Evolutionary conservation across 176 grass and related monocot genomes (phyloP), one percentile per base, ranked within the genome.

Genomic region (Pontederia paniculata): DNA sequence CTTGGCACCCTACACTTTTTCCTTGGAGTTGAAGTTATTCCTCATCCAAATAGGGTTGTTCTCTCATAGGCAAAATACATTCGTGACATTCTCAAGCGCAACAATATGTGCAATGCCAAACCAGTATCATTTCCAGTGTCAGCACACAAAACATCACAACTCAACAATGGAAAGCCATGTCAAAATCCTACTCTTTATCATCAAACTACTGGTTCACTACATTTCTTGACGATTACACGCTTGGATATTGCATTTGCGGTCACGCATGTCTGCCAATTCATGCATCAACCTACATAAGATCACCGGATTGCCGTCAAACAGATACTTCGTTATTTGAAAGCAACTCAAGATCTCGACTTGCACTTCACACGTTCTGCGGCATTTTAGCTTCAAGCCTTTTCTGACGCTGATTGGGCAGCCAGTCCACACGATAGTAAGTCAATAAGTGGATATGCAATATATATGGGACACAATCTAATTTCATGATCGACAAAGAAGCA

Each of bases 321-420:
- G 2, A 61, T 73, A 0, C 15, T 73, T 0, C 2, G 68, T 0
- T 73, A 62, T n/a, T 8, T 73, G 0, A 1, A 9, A 3, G 57
- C 25, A 0, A 73, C 70, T 25, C 0, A 37, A 2, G 0, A 48
- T 4, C 17, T 21, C 20, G 23, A 28, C 0, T 10, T 65, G 0
- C 3, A 43, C 2, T 1, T 63, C 16, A 0, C 2, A 2, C 0
- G 3, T 2, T 42, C 0, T 37, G 5, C 11, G 8, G 8, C 3
- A 1, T 14, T 15, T 31, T 2, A 44, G 0, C 0, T 45, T 54
- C 4, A 44, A 23, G 21, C n/a, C 0, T 73, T 63, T 4, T 62
- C 48, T 16, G 70, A 73, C 37, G 57, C 70, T 1, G 70, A 64
- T 45, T 73, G 48, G 58, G 58, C 58, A 9, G 23, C 45, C 0